Conservation (phyloP, 176 grass and related monocot species). For the Musa beccarii region DNA sequence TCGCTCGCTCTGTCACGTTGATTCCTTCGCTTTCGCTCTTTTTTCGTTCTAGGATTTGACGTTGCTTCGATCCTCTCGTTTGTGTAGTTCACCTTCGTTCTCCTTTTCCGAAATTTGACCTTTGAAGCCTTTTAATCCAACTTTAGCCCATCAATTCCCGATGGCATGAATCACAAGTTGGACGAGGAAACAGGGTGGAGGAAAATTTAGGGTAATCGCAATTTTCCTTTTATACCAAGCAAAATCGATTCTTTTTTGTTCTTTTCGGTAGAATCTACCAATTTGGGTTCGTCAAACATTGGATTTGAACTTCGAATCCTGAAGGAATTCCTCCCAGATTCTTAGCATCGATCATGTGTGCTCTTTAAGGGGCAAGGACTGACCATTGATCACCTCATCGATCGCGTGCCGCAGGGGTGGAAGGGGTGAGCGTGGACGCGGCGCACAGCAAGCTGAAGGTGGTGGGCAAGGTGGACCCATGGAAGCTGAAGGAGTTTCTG, state of each 20-base stretch:
- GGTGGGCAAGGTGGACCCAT: conserved; percentile 37
- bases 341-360: too few species aligned
- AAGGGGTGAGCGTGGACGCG: conserved; percentile 31
- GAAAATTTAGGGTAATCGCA: too few species aligned
- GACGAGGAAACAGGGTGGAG: too few species aligned
- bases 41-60: too few species aligned
- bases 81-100: too few species aligned
- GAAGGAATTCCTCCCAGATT: background rate
- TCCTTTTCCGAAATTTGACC: too few species aligned
- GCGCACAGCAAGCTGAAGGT: conserved; percentile 41
- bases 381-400: background rate
- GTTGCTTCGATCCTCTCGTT: too few species aligned
- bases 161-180: too few species aligned
- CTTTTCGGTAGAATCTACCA: background rate
- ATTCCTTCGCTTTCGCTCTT: background rate
- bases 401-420: conserved; percentile 34
- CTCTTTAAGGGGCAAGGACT: background rate
- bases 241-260: background rate
- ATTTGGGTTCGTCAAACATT: background rate
- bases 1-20: background rate
- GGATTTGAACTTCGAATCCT: background rate
- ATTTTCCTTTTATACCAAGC: background rate
- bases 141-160: too few species aligned
- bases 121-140: too few species aligned
- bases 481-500: conserved; percentile 48